A percentile compares a stretch with the other conserved stretches of the same genome.
Conservation (phyloP, 306 rosid genomes). For the Gynostemma pentaphyllum region DNA sequence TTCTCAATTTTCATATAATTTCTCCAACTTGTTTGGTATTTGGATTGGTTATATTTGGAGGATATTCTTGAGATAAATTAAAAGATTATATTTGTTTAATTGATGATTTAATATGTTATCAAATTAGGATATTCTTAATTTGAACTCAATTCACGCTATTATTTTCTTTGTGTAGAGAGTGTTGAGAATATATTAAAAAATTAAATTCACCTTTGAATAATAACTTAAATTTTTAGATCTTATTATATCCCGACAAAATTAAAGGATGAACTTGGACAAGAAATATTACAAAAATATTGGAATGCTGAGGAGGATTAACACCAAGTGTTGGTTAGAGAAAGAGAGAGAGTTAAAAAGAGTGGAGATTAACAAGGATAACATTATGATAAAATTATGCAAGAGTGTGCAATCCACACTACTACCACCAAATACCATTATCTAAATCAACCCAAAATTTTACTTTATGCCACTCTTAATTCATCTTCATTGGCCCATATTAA, state of each 20-base stretch:
- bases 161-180: too few relatives aligned
- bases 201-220: too few relatives aligned
- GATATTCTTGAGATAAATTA: too few relatives aligned
- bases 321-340: slow-evolving; percentile 6
- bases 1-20: neutral
- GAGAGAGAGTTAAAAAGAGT: slow-evolving; percentile 10
- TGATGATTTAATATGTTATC: too few relatives aligned
- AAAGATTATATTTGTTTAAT: too few relatives aligned
- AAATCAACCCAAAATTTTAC: slow-evolving; percentile 7
- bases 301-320: slow-evolving; percentile 73
- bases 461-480: slow-evolving; percentile 3
- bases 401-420: slow-evolving; percentile 66
- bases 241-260: too few relatives aligned
- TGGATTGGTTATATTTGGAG: neutral
- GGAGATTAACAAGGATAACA: slow-evolving; percentile 26
- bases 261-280: neutral
- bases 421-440: slow-evolving; percentile 41
- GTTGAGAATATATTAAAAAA: too few relatives aligned
- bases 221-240: too few relatives aligned
- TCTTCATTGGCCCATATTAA: neutral
- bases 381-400: slow-evolving; percentile 38
- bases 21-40: slow-evolving; percentile 9
- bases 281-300: slow-evolving; percentile 20
- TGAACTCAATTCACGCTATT: too few relatives aligned
- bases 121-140: too few relatives aligned